Evolutionary conservation across 257 asterid species (phyloP), one percentile per base, ranked within the genome.

Genomic region (Salvia miltiorrhiza): DNA sequence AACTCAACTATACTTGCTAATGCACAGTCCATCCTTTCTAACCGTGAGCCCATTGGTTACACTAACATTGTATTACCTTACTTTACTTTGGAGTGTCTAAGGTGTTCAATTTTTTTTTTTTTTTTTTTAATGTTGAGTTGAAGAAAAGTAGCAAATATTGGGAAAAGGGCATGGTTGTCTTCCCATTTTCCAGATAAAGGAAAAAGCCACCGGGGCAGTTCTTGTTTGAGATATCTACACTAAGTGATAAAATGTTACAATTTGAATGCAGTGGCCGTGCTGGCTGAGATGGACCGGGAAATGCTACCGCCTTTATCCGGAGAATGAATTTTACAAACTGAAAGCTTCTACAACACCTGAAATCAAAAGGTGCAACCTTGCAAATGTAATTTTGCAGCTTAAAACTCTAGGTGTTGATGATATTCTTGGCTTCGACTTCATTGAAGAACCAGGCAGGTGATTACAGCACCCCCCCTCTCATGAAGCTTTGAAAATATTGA

Each of bases 221-320:
- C 60, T 44, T 19, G 14, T 60, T 61, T 69, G 40, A 63, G 10
- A 24, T 55, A 35, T 47, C 47, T 35, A 39, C 48, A 47, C 37
- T 17, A 26, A 77, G 24, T 79, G 35, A 53, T 57, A 26, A 47
- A 28, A 32, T 45, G 39, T 64, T 53, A 63, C 17, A 53, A 20
- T 74, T 63, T 40, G 63, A 67, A 75, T 82, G 77, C 90, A 93
- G 99, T 80, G 99, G 99, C 32, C 97, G 99, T 75, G 99, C 99
- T 65, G 99, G 97, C 63, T 97, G 99, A 75, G 99, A 94, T 67
- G 92, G 96, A 71, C 91, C 95, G 99, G 99, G 50, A 94, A 94
- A 86, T 90, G 96, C 88, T 94, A 83, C 83, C 96, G 96, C 59
- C 95, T 94, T 73, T 94, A 94, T 73, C 99, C 97, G 49, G 99